Evolutionary conservation across 495 filamentous ascomycete genomes (phyloP).

Genomic region (Trichoderma asperelloides): DNA sequence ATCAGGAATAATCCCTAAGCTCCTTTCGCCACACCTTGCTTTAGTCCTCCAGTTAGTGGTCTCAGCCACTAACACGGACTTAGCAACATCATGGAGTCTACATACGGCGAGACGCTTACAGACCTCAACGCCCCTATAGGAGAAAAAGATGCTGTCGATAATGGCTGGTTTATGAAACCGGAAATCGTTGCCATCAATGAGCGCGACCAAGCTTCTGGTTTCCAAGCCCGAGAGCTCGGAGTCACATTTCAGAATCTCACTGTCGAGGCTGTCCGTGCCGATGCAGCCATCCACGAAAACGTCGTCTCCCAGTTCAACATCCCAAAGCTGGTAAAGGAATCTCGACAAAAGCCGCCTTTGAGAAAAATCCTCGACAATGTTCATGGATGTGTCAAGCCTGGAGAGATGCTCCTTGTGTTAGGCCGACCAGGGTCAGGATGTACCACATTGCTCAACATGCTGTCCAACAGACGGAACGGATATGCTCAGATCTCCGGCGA

Average conservation of each 20-base stretch:
- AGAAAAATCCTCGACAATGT: slow-evolving; percentile 55
- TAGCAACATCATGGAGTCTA: not conserved
- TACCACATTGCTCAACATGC: slow-evolving; percentile 59
- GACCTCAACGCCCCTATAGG: not conserved
- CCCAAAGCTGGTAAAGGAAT: slow-evolving; percentile 32
- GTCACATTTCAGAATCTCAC: slow-evolving; percentile 54
- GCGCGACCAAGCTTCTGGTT: slow-evolving; percentile 36
- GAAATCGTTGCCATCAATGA: slow-evolving; percentile 35
- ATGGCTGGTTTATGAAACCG: slow-evolving; percentile 34
- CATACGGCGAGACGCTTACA: slow-evolving; percentile 18
- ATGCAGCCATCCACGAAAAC: slow-evolving; percentile 36
- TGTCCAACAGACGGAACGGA: slow-evolving; percentile 56
- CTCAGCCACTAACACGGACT: not conserved
- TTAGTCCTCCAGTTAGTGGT: not conserved
- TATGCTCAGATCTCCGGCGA: slow-evolving; percentile 56
- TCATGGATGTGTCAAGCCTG: slow-evolving; percentile 35
- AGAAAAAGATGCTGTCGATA: not conserved
- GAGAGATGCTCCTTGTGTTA: slow-evolving; percentile 56
- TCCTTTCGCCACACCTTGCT: not conserved
- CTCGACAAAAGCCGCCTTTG: slow-evolving; percentile 38
- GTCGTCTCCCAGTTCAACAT: slow-evolving; percentile 50
- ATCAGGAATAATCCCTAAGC: not conserved
- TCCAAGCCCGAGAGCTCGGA: slow-evolving; percentile 45
- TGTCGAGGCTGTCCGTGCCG: slow-evolving; percentile 39
- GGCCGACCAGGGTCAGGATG: slow-evolving; percentile 66